Conservation (phyloP, 345 rosid genomes). For the Gossypium arboreum region DNA sequence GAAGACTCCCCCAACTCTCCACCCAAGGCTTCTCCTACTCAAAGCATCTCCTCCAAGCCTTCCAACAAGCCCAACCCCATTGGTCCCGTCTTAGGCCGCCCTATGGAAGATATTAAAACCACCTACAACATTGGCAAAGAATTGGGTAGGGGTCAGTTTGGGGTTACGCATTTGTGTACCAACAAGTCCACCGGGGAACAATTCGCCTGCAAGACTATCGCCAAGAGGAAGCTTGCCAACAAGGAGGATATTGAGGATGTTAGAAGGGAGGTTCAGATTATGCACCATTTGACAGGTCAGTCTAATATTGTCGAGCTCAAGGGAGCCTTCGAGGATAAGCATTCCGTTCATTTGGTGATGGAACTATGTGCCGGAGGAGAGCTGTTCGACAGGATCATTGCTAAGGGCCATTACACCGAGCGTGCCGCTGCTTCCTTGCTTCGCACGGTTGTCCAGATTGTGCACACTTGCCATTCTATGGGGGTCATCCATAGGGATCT, state of each 20-base stretch:
- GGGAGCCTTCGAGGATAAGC: constrained; percentile 92
- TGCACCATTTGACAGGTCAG: constrained; percentile 89
- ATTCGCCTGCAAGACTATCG: constrained; percentile 89
- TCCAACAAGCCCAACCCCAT: constrained; percentile 39
- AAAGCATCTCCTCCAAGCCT: constrained; percentile 19
- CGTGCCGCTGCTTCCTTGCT: constrained; percentile 85
- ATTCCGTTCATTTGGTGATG: constrained; percentile 92
- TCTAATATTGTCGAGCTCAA: constrained; percentile 88
- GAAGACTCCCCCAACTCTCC: constrained; percentile 7
- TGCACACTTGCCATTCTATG: constrained; percentile 92
- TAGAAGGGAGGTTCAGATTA: constrained; percentile 85
- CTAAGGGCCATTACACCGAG: constrained; percentile 89
- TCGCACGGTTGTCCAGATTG: constrained; percentile 77
- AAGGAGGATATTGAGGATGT: constrained; percentile 95
- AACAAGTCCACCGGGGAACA: constrained; percentile 64
- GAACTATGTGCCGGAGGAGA: constrained; percentile 95
- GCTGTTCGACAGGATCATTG: constrained; percentile 81
- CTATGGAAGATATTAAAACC: constrained; percentile 81
- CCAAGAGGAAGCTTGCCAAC: constrained; percentile 79
- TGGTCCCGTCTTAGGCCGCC: constrained; percentile 82
- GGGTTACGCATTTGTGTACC: constrained; percentile 82
- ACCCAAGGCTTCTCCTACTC: neutral
- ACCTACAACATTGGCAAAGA: constrained; percentile 71
- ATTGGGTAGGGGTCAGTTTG: constrained; percentile 88
- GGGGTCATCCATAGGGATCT: constrained; percentile 94